Percentiles rank a stretch among this genome's conserved stretches.
Evolutionary conservation across 192 early-diverging fungal genomes (phyloP).

Genomic region (Martensiomyces pterosporus): DNA sequence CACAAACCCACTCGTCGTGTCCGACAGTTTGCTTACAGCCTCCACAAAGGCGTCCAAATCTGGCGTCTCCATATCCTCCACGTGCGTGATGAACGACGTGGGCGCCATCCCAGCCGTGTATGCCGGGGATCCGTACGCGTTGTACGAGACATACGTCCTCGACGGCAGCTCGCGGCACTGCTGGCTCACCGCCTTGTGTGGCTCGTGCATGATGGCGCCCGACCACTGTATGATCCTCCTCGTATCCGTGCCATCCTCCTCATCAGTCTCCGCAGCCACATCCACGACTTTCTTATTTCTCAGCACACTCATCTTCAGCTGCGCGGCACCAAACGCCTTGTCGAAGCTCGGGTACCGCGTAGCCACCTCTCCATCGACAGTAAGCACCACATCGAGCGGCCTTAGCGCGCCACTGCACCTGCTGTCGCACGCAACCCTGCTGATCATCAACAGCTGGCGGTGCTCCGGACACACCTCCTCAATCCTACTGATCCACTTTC

Average conservation of each 20-base stretch:
- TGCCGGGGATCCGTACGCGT: neutral
- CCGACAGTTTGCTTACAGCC: slow-evolving; percentile 36
- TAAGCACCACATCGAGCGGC: neutral
- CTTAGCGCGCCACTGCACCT: neutral
- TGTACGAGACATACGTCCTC: neutral
- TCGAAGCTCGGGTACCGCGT: no score
- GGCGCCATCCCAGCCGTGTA: slow-evolving; percentile 49
- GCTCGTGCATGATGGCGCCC: slow-evolving; percentile 5
- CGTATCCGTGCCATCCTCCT: slow-evolving; percentile 1
- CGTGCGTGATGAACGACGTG: slow-evolving; percentile 59
- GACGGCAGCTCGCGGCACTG: neutral
- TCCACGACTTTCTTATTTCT: neutral
- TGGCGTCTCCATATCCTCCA: slow-evolving; percentile 52
- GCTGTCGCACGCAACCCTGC: slow-evolving; percentile 6
- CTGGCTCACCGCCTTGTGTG: neutral
- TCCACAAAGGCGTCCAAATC: slow-evolving; percentile 56
- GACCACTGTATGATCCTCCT: slow-evolving; percentile 2
- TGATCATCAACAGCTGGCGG: slow-evolving; percentile 1
- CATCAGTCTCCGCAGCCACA: neutral
- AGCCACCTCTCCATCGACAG: neutral
- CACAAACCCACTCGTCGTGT: slow-evolving; percentile 72
- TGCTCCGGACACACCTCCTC: neutral
- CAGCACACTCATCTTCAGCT: neutral
- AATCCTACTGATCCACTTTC: neutral
- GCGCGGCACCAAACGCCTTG: neutral